Evolutionary conservation across 305 asterid species (phyloP).

Genomic region (Solanum chacoense): DNA sequence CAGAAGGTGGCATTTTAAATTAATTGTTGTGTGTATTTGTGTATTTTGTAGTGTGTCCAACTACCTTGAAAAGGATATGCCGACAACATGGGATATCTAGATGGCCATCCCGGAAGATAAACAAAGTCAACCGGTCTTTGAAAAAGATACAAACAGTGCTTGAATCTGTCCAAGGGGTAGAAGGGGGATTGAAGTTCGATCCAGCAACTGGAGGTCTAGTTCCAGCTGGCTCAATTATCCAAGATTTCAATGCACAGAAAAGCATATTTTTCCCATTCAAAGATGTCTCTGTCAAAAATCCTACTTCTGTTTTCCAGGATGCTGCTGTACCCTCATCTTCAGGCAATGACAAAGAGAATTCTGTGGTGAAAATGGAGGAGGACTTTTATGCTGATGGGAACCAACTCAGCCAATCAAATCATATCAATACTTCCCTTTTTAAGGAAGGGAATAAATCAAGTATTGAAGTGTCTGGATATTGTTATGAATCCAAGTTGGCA

Average conservation of each 20-base stretch:
- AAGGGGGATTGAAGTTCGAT: conserved; percentile 68
- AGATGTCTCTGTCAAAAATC: conserved; percentile 14
- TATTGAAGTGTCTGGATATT: conserved; percentile 5
- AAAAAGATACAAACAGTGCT: conserved; percentile 70
- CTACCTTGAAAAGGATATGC: conserved; percentile 90
- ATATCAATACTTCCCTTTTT: not conserved
- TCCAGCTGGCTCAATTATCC: conserved; percentile 33
- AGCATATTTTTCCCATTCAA: conserved; percentile 9
- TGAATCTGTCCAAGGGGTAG: conserved; percentile 83
- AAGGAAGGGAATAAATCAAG: conserved; percentile 8
- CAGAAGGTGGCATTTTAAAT: not conserved
- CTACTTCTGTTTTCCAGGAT: conserved; percentile 14
- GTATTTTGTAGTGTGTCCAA: conserved; percentile 66
- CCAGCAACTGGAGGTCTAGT: conserved; percentile 42
- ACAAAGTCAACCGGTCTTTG: conserved; percentile 80
- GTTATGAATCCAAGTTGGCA: conserved; percentile 20
- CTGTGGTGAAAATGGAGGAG: conserved; percentile 51
- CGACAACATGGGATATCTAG: conserved; percentile 83
- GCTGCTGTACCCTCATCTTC: conserved; percentile 19
- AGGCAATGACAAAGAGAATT: conserved; percentile 19
- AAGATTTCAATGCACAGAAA: conserved; percentile 26
- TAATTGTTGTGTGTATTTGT: not conserved
- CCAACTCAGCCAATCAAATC: conserved; percentile 8
- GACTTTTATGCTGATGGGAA: conserved; percentile 21
- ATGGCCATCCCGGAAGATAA: conserved; percentile 96